A percentile compares a stretch with the other conserved stretches of the same genome.
Conservation (phyloP, 257 asterid genomes). For the Petunia axillaris region DNA sequence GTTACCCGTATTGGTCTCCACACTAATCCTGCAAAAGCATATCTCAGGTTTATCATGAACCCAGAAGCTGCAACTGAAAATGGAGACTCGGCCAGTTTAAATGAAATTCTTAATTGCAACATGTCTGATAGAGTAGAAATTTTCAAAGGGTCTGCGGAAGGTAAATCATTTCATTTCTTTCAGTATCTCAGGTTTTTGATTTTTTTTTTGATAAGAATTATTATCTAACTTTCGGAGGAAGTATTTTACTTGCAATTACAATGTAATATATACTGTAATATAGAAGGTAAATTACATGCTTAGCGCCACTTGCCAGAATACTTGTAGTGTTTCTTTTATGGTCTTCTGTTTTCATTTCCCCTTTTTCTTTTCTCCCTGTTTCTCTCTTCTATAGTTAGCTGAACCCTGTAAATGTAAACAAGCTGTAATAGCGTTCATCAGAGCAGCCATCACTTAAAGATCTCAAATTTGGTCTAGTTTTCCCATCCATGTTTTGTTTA, state of each 20-base stretch:
- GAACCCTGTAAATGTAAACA: conserved; percentile 15
- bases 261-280: background rate
- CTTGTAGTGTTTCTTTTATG: background rate
- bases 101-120: conserved; percentile 49
- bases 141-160: conserved; percentile 53
- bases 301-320: background rate
- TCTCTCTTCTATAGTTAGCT: background rate
- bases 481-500: background rate
- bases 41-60: conserved; percentile 57
- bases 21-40: conserved; percentile 32
- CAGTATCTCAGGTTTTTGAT: conserved; percentile 2
- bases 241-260: background rate
- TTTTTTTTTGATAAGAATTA: too few species aligned
- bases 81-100: conserved; percentile 44
- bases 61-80: conserved; percentile 52
- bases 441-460: background rate
- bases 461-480: conserved; percentile 15
- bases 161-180: conserved; percentile 37
- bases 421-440: background rate
- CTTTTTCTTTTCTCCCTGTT: background rate
- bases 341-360: background rate
- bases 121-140: conserved; percentile 59
- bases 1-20: conserved; percentile 35
- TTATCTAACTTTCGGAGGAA: background rate
- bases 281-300: background rate